Conservation (phyloP, 2,329 filamentous ascomycete species). For the Alternaria metachromatica region DNA sequence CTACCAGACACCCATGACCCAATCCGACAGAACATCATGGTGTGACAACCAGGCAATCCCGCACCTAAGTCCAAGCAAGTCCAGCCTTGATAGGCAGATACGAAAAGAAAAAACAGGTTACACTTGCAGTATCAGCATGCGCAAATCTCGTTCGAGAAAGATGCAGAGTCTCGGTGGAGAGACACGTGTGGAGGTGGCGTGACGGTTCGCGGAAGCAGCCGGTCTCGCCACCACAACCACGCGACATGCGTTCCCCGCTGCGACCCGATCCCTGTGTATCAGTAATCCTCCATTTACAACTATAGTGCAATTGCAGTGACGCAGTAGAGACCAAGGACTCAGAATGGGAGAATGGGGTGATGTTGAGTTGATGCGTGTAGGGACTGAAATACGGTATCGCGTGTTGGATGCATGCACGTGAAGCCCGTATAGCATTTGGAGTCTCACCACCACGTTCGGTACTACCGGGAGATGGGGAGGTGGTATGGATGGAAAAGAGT, state of each 20-base stretch:
- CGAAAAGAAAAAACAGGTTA: too few relatives aligned
- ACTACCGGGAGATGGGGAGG: background rate
- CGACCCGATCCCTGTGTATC: background rate
- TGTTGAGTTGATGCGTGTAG: background rate
- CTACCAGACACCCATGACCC: background rate
- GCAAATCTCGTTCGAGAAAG: background rate
- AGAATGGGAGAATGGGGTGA: background rate
- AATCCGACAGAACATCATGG: background rate
- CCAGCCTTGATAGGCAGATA: too few relatives aligned
- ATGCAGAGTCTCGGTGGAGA: slow-evolving; percentile 3
- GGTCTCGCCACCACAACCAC: slow-evolving; percentile 1
- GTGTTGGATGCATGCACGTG: background rate
- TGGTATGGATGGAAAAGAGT: background rate
- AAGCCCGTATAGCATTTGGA: too few relatives aligned
- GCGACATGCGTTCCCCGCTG: background rate
- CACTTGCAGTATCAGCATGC: too few relatives aligned
- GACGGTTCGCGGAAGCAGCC: slow-evolving; percentile 4
- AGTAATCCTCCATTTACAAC: background rate
- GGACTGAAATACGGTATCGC: background rate
- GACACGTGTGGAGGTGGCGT: slow-evolving; percentile 7
- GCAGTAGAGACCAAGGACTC: background rate
- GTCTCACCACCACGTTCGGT: background rate
- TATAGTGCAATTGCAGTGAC: background rate
- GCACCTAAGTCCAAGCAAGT: too few relatives aligned
- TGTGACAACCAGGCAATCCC: background rate